These are phyloP conservation scores for Tolypocladium tropicale DNA, from an alignment of 2,329 filamentous ascomycete genomes.

Conservation along the genomic window DNA sequence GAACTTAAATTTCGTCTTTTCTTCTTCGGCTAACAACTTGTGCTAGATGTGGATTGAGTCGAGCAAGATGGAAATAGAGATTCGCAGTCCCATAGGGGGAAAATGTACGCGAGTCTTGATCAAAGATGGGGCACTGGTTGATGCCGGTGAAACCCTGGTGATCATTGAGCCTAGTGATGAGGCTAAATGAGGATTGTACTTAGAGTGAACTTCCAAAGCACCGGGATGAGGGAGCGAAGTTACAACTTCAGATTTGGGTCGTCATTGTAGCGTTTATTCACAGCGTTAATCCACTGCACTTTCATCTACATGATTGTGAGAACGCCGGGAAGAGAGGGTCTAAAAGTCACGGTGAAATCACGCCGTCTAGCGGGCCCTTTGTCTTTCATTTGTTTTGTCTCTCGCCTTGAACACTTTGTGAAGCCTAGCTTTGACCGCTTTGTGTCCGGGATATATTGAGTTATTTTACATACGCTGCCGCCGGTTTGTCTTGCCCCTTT, in stretches of 20 bases:
- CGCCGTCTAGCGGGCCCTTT: background rate
- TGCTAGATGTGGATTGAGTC: conserved; percentile 20
- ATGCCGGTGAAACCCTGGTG: conserved; percentile 5
- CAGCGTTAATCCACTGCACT: background rate
- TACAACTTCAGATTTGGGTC: no score
- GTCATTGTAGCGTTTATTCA: no score
- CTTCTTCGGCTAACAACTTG: background rate
- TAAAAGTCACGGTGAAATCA: background rate
- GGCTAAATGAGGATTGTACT: background rate
- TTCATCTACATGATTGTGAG: background rate
- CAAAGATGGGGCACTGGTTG: conserved; percentile 17
- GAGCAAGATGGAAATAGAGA: conserved; percentile 28
- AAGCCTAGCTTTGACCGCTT: no score
- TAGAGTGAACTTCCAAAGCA: no score
- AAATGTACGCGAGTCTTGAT: conserved; percentile 15
- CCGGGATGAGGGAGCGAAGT: no score
- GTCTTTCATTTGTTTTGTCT: background rate
- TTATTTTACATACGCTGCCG: no score
- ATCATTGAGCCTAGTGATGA: background rate
- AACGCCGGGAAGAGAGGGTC: no score
- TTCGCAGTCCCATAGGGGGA: conserved; percentile 17
- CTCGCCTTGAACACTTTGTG: background rate
- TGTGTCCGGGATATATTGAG: no score
- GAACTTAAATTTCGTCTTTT: background rate
- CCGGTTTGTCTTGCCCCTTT: background rate